Evolutionary conservation across 1,284 basidiomycete species (phyloP), one percentile per base, ranked within the genome.

Genomic region (Acaromyces ingoldii): DNA sequence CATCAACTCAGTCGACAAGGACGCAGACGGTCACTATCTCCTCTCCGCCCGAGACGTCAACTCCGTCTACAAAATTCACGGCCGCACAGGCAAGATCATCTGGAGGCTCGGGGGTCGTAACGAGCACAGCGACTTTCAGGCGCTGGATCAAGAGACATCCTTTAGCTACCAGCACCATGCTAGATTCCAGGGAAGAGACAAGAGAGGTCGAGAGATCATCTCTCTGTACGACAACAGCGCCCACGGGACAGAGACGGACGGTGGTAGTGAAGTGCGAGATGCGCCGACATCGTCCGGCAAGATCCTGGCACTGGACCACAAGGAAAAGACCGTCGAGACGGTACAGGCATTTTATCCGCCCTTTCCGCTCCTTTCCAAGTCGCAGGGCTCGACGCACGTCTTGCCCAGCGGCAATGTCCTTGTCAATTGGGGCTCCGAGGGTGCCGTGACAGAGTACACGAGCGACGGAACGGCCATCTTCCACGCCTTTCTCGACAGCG

Each of bases 31-130:
- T 38, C 75, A 76, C 57, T 77, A 67, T 51, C 49, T 76, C n/a
- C 51, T 76, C 51, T 69, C 66, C 0, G 62, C 67, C 1, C 58
- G 76, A 7, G 74, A 76, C 42, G 64, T 63, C 21, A 57, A 68
- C 25, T 65, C 74, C 0, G 21, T 74, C 1, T 76, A 74, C 57
- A 72, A 76, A 46, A 48, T 76, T 47, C 51, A 58, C 7, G 65
- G 63, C 3, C 10, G 19, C 1, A 54, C 56, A 2, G 74, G 74
- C 4, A 38, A 52, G 1, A 57, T 76, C 21, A 42, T 77, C 21
- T 77, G 75, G 75, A 55, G 45, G 6, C 45, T 77, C 7, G 63
- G 65, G 3, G 72, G 74, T 11, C 62, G 56, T 46, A 63, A 75
- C 46, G 65, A 67, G 7, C 57, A 55, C 6, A 34, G 17, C 33